Conservation (phyloP, 768 basidiomycete species). For the Tylopilus rubrobrunneus region DNA sequence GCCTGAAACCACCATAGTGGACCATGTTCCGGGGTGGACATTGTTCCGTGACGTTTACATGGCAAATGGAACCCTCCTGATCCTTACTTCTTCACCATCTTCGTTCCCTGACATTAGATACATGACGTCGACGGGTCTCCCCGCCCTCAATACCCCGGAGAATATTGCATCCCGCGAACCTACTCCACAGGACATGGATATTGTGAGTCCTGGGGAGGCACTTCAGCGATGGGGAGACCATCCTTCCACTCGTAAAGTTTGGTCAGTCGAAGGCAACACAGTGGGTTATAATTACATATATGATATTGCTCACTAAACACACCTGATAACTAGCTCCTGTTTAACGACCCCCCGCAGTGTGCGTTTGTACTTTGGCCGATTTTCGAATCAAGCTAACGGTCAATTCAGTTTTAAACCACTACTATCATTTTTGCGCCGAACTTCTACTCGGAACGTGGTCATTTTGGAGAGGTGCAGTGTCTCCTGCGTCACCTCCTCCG, state of each 20-base stretch:
- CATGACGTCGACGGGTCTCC: constrained; percentile 67
- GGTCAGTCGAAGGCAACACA: constrained; percentile 69
- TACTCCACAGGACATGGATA: constrained; percentile 55
- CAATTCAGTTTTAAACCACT: constrained; percentile 62
- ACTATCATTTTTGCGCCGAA: constrained; percentile 86
- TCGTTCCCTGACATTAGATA: constrained; percentile 45
- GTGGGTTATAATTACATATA: constrained; percentile 36
- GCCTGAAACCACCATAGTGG: constrained; percentile 52
- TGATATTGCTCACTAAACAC: constrained; percentile 1
- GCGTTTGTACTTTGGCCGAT: constrained; percentile 3
- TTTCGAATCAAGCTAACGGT: background rate
- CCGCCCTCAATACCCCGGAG: constrained; percentile 55
- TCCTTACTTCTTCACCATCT: constrained; percentile 49
- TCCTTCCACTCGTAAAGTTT: constrained; percentile 47
- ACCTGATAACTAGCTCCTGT: constrained; percentile 39
- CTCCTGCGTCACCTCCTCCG: constrained; percentile 42
- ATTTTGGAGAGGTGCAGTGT: constrained; percentile 58
- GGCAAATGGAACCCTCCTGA: constrained; percentile 75
- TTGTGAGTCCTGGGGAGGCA: constrained; percentile 60
- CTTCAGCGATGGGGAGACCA: constrained; percentile 54
- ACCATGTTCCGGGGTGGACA: constrained; percentile 82
- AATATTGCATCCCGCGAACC: constrained; percentile 68
- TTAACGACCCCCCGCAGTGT: constrained; percentile 70
- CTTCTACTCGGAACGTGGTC: constrained; percentile 73
- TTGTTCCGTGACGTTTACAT: constrained; percentile 80